A percentile compares a stretch with the other conserved stretches of the same genome.
Evolutionary conservation across 192 early-diverging fungal species (phyloP).

Genomic region (Allomyces macrogynus): DNA sequence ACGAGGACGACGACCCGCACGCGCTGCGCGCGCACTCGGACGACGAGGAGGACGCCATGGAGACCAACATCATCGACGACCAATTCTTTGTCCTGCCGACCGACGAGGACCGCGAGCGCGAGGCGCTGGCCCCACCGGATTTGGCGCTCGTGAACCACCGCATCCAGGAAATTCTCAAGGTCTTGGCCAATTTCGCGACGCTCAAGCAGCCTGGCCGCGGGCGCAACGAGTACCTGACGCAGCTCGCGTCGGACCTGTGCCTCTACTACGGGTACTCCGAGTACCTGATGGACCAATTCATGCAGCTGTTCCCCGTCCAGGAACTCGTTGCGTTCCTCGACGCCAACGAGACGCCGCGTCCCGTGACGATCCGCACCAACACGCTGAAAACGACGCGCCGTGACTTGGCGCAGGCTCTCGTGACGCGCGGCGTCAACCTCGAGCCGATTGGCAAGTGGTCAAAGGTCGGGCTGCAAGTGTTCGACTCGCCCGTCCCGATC

Average conservation of each 20-base stretch:
- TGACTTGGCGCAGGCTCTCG: constrained; percentile 83
- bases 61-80: constrained; percentile 15
- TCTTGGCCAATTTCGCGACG: constrained; percentile 75
- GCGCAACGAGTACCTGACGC: constrained; percentile 66
- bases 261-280: constrained; percentile 90
- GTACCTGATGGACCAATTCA: constrained; percentile 72
- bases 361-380: constrained; percentile 91
- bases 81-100: background rate
- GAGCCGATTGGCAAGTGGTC: constrained; percentile 97
- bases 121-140: constrained; percentile 35
- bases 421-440: constrained; percentile 90
- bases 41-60: constrained; percentile 8
- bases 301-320: constrained; percentile 72
- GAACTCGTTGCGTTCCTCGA: constrained; percentile 94
- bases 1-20: background rate
- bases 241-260: constrained; percentile 73
- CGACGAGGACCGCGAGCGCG: constrained; percentile 41
- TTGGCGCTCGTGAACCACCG: constrained; percentile 56
- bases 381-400: constrained; percentile 82
- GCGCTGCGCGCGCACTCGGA: background rate
- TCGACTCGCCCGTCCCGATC: constrained; percentile 84
- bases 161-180: constrained; percentile 74
- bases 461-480: constrained; percentile 91
- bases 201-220: constrained; percentile 53
- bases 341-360: constrained; percentile 89